These are phyloP conservation scores for Aureobasidium mangrovei DNA, from an alignment of 2,329 filamentous ascomycete species.

Conservation along the genomic window DNA sequence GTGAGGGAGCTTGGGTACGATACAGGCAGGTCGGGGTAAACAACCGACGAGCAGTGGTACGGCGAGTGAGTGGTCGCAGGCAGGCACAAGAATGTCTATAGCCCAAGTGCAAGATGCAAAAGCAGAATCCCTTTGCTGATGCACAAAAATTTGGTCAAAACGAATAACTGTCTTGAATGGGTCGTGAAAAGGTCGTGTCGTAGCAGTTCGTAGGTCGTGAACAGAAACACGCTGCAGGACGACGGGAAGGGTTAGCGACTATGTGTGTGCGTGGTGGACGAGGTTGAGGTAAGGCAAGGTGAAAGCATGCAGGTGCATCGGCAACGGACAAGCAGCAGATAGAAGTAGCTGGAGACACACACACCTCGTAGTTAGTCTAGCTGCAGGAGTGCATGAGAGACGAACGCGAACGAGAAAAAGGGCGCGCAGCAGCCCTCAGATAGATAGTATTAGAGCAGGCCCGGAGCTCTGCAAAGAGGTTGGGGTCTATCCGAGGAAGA, in stretches of 20 bases:
- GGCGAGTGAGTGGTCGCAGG: conserved; percentile 3
- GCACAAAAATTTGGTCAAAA: conserved; percentile 13
- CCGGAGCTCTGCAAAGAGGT: conserved; percentile 13
- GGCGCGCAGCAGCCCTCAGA: conserved; percentile 14
- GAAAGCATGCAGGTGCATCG: conserved; percentile 13
- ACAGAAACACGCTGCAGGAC: conserved; percentile 13
- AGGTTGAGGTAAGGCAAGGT: conserved; percentile 12
- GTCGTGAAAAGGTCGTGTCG: conserved; percentile 15
- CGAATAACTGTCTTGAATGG: conserved; percentile 11
- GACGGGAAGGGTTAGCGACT: conserved; percentile 14
- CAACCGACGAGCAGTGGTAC: conserved; percentile 10
- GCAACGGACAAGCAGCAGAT: conserved; percentile 14
- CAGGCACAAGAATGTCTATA: conserved; percentile 11
- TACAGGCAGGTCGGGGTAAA: conserved; percentile 6
- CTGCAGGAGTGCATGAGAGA: conserved; percentile 15
- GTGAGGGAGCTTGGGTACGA: conserved; percentile 1
- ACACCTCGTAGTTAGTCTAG: conserved; percentile 15
- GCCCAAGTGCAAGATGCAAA: conserved; percentile 5
- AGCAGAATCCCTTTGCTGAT: conserved; percentile 5
- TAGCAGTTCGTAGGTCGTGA: conserved; percentile 14
- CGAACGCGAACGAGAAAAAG: conserved; percentile 15
- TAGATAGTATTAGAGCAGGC: conserved; percentile 14
- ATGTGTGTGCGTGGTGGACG: conserved; percentile 7
- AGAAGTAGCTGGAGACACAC: conserved; percentile 14
- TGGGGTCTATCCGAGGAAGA: conserved; percentile 15